These are phyloP conservation scores for Vaccinium vitisidaea DNA, from an alignment of 148 eudicot genomes.

Conservation along the genomic window DNA sequence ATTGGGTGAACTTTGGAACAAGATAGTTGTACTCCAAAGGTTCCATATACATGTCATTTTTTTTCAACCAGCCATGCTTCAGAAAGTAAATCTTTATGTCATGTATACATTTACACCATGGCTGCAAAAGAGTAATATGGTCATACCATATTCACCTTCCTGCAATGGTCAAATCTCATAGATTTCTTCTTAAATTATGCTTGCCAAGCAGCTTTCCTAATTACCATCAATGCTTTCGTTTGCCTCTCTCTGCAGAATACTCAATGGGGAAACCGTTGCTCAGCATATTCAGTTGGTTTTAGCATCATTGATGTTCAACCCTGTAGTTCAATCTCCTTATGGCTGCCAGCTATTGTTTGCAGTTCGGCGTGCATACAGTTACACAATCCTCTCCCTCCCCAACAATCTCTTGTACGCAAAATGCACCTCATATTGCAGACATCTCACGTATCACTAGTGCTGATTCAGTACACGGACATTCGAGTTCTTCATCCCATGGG, in stretches of 20 bases:
- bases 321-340: constrained; percentile 10
- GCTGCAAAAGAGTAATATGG: neutral
- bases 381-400: constrained; percentile 52
- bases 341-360: constrained; percentile 18
- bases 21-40: neutral
- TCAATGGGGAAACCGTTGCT: neutral
- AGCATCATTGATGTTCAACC: neutral
- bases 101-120: neutral
- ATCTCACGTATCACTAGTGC: constrained; percentile 36
- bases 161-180: neutral
- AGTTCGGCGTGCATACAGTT: constrained; percentile 36
- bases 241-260: constrained; percentile 16
- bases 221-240: neutral
- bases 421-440: constrained; percentile 37
- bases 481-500: constrained; percentile 27
- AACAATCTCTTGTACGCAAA: constrained; percentile 45
- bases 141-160: neutral
- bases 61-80: neutral
- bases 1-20: too few relatives aligned
- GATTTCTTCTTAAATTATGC: neutral
- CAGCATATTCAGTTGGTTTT: neutral
- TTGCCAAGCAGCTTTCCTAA: neutral
- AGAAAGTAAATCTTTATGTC: neutral
- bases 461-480: constrained; percentile 19
- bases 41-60: neutral